A percentile compares a stretch with the other conserved stretches of the same genome.
Evolutionary conservation across 2,329 filamentous ascomycete genomes (phyloP).

Genomic region (Penicillium glabrum): DNA sequence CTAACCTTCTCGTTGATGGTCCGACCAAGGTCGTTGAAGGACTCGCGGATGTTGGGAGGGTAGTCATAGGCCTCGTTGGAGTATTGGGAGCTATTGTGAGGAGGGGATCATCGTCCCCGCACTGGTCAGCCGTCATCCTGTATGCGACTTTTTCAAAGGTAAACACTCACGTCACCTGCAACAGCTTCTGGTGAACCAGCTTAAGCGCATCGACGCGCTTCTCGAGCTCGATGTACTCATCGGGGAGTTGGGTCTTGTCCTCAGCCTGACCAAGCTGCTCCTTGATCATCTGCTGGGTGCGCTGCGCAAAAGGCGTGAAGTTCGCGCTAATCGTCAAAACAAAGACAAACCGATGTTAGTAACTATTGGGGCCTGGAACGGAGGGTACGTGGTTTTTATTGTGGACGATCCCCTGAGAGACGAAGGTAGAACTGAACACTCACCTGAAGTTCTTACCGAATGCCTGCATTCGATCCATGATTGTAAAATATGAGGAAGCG

Average conservation of each 20-base stretch:
- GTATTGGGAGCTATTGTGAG: constrained; percentile 74
- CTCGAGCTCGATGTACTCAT: constrained; percentile 97
- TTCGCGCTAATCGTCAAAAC: constrained; percentile 65
- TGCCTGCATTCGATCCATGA: constrained; percentile 69
- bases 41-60: constrained; percentile 96
- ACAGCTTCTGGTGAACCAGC: constrained; percentile 94
- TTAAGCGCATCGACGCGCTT: constrained; percentile 98
- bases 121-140: neutral
- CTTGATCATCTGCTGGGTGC: constrained; percentile 96
- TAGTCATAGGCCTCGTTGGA: constrained; percentile 87
- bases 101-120: constrained; percentile 3
- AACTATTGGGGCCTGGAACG: constrained; percentile 25
- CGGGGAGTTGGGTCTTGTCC: constrained; percentile 96
- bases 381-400: constrained; percentile 5
- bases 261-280: constrained; percentile 94
- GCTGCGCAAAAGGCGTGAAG: constrained; percentile 88
- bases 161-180: constrained; percentile 81
- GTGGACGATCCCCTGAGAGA: neutral
- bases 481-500: constrained; percentile 9
- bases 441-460: constrained; percentile 72
- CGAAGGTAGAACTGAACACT: constrained; percentile 25
- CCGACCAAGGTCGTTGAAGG: constrained; percentile 91
- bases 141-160: neutral
- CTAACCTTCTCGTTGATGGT: constrained; percentile 94
- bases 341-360: constrained; percentile 29